A percentile compares a stretch with the other conserved stretches of the same genome.
Conservation (phyloP, 2,329 filamentous ascomycete species). For the Ilyonectria sp. region DNA sequence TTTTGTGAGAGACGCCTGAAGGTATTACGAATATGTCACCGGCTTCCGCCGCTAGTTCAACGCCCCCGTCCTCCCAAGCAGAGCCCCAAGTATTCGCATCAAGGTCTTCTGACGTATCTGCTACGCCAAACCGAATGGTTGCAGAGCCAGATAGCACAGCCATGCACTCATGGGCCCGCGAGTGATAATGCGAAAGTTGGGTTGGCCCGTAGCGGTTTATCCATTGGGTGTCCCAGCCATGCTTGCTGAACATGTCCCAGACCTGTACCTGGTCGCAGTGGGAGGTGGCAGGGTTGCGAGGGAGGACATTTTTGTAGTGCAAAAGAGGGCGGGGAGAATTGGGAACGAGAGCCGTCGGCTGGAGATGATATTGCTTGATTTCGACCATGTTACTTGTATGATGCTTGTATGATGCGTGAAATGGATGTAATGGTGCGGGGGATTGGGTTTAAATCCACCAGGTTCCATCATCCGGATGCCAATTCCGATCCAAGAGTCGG, state of each 20-base stretch:
- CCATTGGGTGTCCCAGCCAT: conserved; percentile 70
- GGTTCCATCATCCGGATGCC: too few species aligned
- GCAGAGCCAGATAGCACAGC: conserved; percentile 67
- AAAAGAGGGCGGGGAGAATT: background rate
- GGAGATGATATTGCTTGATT: background rate
- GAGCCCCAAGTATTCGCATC: conserved; percentile 57
- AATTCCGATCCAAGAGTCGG: too few species aligned
- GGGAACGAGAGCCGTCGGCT: background rate
- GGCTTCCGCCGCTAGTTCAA: conserved; percentile 62
- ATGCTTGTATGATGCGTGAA: too few species aligned
- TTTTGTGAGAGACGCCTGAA: conserved; percentile 70
- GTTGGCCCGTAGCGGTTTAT: conserved; percentile 70
- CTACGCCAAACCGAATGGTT: conserved; percentile 69
- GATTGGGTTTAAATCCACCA: too few species aligned
- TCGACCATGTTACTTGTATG: background rate
- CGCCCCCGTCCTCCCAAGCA: conserved; percentile 61
- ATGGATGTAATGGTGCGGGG: too few species aligned
- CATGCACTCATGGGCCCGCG: conserved; percentile 71
- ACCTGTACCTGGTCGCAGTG: background rate
- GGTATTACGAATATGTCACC: conserved; percentile 74
- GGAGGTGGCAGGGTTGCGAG: background rate
- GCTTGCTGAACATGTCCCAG: conserved; percentile 41
- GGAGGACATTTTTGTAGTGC: background rate
- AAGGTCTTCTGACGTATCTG: conserved; percentile 59
- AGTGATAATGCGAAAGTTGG: conserved; percentile 71